Conservation (phyloP, 176 grass and related monocot species). For the Guadua angustifolia region DNA sequence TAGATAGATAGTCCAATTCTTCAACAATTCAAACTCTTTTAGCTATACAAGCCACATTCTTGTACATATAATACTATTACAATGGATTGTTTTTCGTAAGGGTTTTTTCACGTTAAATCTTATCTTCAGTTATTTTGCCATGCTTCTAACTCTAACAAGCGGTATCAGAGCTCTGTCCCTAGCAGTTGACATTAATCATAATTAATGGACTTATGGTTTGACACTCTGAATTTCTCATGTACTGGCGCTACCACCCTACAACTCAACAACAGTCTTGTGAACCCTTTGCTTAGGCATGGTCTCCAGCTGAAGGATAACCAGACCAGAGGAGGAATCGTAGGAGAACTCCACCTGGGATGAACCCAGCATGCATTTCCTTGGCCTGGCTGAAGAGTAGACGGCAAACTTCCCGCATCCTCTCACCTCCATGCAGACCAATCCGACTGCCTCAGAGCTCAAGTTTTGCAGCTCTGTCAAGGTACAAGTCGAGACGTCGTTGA, state of each 20-base stretch:
- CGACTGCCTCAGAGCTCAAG: conserved; percentile 45
- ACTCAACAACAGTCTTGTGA: conserved; percentile 73
- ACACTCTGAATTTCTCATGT: not conserved
- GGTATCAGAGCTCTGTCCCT: no score
- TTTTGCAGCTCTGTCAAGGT: not conserved
- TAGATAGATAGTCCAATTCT: no score
- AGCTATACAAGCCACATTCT: no score
- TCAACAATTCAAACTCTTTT: no score
- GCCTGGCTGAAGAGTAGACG: conserved; percentile 66
- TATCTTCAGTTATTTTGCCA: no score
- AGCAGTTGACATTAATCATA: not conserved
- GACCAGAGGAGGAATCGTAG: conserved; percentile 63
- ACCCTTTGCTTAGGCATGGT: conserved; percentile 69
- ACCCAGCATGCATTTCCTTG: conserved; percentile 58
- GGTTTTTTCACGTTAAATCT: no score
- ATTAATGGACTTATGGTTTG: not conserved
- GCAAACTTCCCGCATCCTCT: conserved; percentile 82
- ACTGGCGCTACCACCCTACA: conserved; percentile 42
- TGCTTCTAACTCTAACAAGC: no score
- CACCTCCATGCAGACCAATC: conserved; percentile 70
- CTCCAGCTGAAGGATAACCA: conserved; percentile 59
- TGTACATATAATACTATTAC: no score
- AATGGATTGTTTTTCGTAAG: no score
- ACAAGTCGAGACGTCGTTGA: conserved; percentile 8
- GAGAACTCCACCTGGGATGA: conserved; percentile 63